phyloP scores from a whole-genome alignment of 1,139 yeast genomes.

The Pichia sp. region DNA sequence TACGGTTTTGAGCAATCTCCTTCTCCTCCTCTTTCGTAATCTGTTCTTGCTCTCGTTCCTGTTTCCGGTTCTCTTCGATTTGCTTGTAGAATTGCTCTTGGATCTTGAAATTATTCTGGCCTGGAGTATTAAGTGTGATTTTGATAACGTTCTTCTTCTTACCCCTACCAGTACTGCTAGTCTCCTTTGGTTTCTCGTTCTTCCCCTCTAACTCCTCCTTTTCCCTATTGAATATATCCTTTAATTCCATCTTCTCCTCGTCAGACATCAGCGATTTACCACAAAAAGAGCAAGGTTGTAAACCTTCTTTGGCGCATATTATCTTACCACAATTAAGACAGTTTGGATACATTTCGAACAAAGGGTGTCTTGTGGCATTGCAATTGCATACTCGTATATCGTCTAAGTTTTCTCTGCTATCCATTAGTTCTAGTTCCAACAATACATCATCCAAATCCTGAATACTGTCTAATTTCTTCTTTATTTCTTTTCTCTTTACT shows the following conservation, averaged over 20 bases:
- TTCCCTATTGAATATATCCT: conserved; percentile 48
- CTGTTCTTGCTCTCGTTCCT: conserved; percentile 35
- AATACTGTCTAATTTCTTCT: conserved; percentile 39
- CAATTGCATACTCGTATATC: conserved; percentile 57
- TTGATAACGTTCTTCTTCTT: conserved; percentile 43
- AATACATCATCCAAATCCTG: conserved; percentile 52
- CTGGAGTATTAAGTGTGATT: conserved; percentile 54
- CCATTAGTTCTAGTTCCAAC: conserved; percentile 40
- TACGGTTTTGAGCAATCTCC: conserved; percentile 37
- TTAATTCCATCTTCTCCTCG: conserved; percentile 59
- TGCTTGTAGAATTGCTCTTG: conserved; percentile 60
- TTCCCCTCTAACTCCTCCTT: conserved; percentile 37
- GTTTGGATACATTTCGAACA: conserved; percentile 87
- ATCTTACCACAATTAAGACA: conserved; percentile 93
- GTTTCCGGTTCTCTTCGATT: conserved; percentile 37
- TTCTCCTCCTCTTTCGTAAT: conserved; percentile 38
- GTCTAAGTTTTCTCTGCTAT: conserved; percentile 13
- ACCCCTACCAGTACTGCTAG: conserved; percentile 10
- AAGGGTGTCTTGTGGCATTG: conserved; percentile 79
- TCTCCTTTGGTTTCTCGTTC: conserved; percentile 6
- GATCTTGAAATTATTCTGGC: conserved; percentile 59
- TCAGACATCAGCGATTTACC: conserved; percentile 59
- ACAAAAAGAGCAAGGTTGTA: conserved; percentile 84
- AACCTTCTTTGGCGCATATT: conserved; percentile 82
- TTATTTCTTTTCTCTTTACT: conserved; percentile 17